A percentile compares a stretch with the other conserved stretches of the same genome.
Evolutionary conservation across 345 rosid species (phyloP).

Genomic region (Lepidium didymum): DNA sequence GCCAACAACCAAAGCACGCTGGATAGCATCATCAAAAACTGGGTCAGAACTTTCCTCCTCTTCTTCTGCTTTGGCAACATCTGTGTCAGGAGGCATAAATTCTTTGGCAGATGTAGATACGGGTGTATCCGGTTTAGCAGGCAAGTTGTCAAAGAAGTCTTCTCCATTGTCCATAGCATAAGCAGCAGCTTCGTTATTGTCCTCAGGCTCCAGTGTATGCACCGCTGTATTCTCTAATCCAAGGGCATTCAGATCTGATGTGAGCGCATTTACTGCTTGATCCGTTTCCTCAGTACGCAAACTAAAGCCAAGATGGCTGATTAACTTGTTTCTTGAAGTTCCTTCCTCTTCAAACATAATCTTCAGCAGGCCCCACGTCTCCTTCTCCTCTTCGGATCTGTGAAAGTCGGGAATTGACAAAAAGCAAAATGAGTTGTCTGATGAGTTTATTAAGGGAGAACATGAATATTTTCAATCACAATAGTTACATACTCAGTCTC

Average conservation of each 20-base stretch:
- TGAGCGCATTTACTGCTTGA: slow-evolving; percentile 35
- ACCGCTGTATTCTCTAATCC: slow-evolving; percentile 43
- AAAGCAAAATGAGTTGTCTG: slow-evolving; percentile 7
- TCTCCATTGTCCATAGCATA: slow-evolving; percentile 80
- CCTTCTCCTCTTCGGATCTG: slow-evolving; percentile 80
- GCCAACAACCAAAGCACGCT: slow-evolving; percentile 89
- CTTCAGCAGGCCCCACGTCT: slow-evolving; percentile 92
- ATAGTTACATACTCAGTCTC: slow-evolving; percentile 65
- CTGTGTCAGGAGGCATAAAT: slow-evolving; percentile 33
- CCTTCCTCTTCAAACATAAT: slow-evolving; percentile 96
- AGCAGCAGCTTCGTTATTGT: slow-evolving; percentile 34
- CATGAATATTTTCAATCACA: slow-evolving; percentile 9
- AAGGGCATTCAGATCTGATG: slow-evolving; percentile 46
- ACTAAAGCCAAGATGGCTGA: slow-evolving; percentile 86
- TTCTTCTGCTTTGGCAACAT: slow-evolving; percentile 28
- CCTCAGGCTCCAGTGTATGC: slow-evolving; percentile 35
- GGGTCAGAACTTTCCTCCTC: slow-evolving; percentile 60
- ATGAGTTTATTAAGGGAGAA: not conserved
- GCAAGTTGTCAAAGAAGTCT: slow-evolving; percentile 93
- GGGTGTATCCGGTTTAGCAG: slow-evolving; percentile 83
- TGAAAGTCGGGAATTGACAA: slow-evolving; percentile 4
- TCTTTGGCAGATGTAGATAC: slow-evolving; percentile 38
- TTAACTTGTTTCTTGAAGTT: slow-evolving; percentile 76
- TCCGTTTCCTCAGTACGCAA: slow-evolving; percentile 54
- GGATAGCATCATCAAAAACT: slow-evolving; percentile 78